phyloP scores from a whole-genome alignment of 768 basidiomycete genomes.

The Amanita pallidorosea region DNA sequence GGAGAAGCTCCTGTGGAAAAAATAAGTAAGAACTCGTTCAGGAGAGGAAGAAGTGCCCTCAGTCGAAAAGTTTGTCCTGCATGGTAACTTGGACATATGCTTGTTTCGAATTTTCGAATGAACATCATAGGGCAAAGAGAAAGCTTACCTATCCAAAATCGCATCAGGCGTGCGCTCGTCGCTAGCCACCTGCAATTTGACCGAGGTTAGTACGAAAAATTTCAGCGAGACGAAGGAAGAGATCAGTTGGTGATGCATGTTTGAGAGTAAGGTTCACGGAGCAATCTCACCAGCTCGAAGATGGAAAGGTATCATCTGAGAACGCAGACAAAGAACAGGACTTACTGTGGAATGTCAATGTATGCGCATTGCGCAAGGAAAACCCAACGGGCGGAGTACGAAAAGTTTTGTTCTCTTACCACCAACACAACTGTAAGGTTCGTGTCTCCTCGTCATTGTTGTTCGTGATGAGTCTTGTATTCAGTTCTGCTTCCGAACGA shows the following conservation, averaged over 20 bases:
- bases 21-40: background rate
- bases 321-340: conserved; percentile 10
- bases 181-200: too few relatives aligned
- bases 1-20: background rate
- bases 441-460: conserved; percentile 3
- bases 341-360: conserved; percentile 25
- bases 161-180: background rate
- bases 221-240: conserved; percentile 5
- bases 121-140: conserved; percentile 33
- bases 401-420: conserved; percentile 10
- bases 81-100: conserved; percentile 71
- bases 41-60: conserved; percentile 21
- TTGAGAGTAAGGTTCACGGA: conserved; percentile 62
- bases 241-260: conserved; percentile 70
- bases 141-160: conserved; percentile 2
- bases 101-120: conserved; percentile 40
- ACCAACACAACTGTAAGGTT: background rate
- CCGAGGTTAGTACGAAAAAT: background rate
- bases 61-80: conserved; percentile 45
- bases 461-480: conserved; percentile 36
- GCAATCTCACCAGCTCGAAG: conserved; percentile 59
- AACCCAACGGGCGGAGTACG: conserved; percentile 23
- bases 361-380: too few relatives aligned
- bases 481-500: conserved; percentile 86
- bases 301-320: conserved; percentile 63